A percentile compares a stretch with the other conserved stretches of the same genome.
Evolutionary conservation across 371 early-diverging fungal genomes (phyloP).

Genomic region (Circinella umbellata): DNA sequence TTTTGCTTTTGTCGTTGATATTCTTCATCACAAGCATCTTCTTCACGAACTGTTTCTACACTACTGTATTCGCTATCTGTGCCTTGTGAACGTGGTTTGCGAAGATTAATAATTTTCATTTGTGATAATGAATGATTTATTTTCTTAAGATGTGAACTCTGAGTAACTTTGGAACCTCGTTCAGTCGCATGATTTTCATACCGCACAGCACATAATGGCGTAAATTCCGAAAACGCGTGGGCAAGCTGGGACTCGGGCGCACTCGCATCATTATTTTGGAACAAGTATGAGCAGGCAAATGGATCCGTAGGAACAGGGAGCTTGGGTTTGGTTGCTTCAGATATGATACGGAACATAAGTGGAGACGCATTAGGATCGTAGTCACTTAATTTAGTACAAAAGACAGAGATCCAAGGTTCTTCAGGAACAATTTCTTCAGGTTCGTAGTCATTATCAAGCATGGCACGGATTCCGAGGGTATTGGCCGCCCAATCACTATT

Average conservation of each 20-base stretch:
- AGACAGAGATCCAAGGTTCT: constrained; percentile 50
- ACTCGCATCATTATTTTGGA: constrained; percentile 20
- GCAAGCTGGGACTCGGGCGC: constrained; percentile 23
- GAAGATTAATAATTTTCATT: constrained; percentile 37
- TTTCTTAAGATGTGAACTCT: constrained; percentile 25
- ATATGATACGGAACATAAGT: constrained; percentile 36
- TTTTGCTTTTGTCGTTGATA: constrained; percentile 17
- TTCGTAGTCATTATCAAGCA: constrained; percentile 41
- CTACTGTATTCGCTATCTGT: constrained; percentile 23
- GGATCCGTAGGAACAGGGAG: constrained; percentile 31
- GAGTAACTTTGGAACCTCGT: constrained; percentile 13
- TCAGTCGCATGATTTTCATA: constrained; percentile 11
- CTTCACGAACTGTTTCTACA: constrained; percentile 25
- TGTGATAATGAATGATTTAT: constrained; percentile 44
- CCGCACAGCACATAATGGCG: constrained; percentile 13
- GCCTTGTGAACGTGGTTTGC: constrained; percentile 31
- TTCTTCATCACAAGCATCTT: constrained; percentile 9
- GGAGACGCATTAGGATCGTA: constrained; percentile 33
- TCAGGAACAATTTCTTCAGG: constrained; percentile 32
- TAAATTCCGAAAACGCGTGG: constrained; percentile 38
- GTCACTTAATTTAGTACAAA: constrained; percentile 27
- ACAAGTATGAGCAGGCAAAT: constrained; percentile 36
- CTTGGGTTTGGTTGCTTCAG: constrained; percentile 36
- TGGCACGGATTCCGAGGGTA: constrained; percentile 30
- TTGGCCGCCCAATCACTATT: constrained; percentile 37